Evolutionary conservation across 2,329 filamentous ascomycete genomes (phyloP).

Genomic region (Trichoderma sp.): DNA sequence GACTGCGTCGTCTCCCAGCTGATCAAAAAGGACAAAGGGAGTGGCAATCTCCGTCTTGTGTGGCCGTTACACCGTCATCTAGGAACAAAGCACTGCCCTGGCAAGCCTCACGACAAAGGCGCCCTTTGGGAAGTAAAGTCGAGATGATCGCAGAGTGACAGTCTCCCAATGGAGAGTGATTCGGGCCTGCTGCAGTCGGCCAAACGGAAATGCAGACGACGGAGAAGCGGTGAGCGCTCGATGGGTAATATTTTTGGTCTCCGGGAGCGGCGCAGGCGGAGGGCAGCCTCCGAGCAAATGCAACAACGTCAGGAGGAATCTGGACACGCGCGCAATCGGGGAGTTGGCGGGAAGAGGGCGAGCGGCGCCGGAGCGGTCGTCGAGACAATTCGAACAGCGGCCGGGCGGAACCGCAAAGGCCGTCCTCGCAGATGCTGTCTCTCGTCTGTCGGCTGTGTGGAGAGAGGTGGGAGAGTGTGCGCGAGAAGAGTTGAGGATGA

Average conservation of each 20-base stretch:
- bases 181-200: background rate
- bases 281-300: background rate
- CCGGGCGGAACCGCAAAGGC: background rate
- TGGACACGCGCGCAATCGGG: slow-evolving; percentile 10
- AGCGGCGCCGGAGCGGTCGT: background rate
- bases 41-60: background rate
- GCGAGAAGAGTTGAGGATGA: background rate
- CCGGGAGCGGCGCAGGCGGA: background rate
- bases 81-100: background rate
- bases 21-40: background rate
- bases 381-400: background rate
- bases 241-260: background rate
- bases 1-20: background rate
- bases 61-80: slow-evolving; percentile 4
- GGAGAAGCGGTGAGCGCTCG: background rate
- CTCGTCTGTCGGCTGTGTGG: background rate
- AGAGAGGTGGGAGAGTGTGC: background rate
- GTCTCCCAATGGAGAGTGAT: background rate
- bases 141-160: background rate
- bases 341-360: background rate
- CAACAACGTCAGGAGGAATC: slow-evolving; percentile 4
- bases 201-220: background rate
- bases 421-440: background rate
- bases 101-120: background rate
- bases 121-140: background rate